Conservation (phyloP, 768 basidiomycete species). For the Phylloporus scabripes region DNA sequence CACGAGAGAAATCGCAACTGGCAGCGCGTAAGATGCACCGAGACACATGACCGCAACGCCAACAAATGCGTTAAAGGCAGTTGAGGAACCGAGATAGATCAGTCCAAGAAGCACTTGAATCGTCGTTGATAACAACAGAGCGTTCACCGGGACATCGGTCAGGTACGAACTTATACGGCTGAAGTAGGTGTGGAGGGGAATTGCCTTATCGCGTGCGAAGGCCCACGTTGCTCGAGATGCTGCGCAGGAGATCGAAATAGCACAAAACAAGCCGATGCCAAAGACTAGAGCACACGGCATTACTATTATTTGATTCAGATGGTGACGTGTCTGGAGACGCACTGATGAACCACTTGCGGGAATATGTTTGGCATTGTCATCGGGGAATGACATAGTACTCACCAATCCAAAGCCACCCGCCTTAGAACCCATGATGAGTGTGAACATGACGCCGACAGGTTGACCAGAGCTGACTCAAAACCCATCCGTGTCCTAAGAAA, state of each 20-base stretch:
- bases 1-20: conserved; percentile 48
- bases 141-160: conserved; percentile 52
- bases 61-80: conserved; percentile 64
- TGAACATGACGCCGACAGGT: conserved; percentile 59
- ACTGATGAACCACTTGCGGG: conserved; percentile 39
- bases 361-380: neutral
- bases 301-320: neutral
- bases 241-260: conserved; percentile 61
- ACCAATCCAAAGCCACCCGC: conserved; percentile 61
- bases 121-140: conserved; percentile 51
- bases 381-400: conserved; percentile 13
- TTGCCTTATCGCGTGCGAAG: conserved; percentile 62
- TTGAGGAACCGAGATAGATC: conserved; percentile 55
- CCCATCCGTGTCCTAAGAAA: conserved; percentile 1
- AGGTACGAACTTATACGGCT: conserved; percentile 37
- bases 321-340: conserved; percentile 7
- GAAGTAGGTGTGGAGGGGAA: conserved; percentile 50
- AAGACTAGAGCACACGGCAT: conserved; percentile 35
- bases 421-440: conserved; percentile 54
- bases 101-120: conserved; percentile 58
- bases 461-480: conserved; percentile 52
- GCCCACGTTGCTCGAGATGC: conserved; percentile 69
- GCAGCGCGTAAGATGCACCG: conserved; percentile 59
- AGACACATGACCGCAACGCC: conserved; percentile 64
- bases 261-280: conserved; percentile 53